These are phyloP conservation scores for Shiraia bambusicola DNA, from an alignment of 2,329 filamentous ascomycete species.

Conservation along the genomic window DNA sequence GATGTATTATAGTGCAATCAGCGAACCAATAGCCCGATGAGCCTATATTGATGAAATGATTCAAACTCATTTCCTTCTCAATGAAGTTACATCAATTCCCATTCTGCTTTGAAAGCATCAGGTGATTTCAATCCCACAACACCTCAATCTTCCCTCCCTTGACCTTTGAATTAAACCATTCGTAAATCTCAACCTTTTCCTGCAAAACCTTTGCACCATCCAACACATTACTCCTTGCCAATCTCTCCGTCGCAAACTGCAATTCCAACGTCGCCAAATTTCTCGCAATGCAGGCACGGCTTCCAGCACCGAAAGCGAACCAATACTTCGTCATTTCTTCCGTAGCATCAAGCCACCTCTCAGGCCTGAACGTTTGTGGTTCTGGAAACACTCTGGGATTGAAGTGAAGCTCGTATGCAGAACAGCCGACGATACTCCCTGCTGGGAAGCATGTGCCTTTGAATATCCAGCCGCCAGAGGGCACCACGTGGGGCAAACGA, in stretches of 20 bases:
- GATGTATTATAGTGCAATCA: background rate
- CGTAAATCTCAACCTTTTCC: constrained; percentile 51
- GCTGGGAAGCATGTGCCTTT: constrained; percentile 27
- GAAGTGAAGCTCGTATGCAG: constrained; percentile 32
- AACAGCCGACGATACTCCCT: constrained; percentile 29
- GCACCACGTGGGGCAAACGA: constrained; percentile 33
- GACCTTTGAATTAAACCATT: constrained; percentile 60
- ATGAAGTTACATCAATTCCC: too few species aligned
- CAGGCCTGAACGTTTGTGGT: constrained; percentile 22
- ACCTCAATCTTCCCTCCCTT: constrained; percentile 52
- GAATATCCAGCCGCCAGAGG: constrained; percentile 29
- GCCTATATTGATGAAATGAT: too few species aligned
- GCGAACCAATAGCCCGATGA: background rate
- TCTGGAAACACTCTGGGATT: constrained; percentile 21
- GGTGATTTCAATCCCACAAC: constrained; percentile 12
- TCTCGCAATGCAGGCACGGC: constrained; percentile 34
- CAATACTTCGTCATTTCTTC: constrained; percentile 37
- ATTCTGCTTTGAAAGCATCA: background rate
- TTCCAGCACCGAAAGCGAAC: constrained; percentile 37
- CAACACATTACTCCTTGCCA: constrained; percentile 50
- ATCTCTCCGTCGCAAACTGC: constrained; percentile 38
- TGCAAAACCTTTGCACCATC: constrained; percentile 46
- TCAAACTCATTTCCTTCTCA: too few species aligned
- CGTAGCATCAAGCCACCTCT: constrained; percentile 36
- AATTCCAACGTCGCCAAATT: constrained; percentile 35